phyloP scores from a whole-genome alignment of 2,329 filamentous ascomycete genomes.

The Penicillium hordei region DNA sequence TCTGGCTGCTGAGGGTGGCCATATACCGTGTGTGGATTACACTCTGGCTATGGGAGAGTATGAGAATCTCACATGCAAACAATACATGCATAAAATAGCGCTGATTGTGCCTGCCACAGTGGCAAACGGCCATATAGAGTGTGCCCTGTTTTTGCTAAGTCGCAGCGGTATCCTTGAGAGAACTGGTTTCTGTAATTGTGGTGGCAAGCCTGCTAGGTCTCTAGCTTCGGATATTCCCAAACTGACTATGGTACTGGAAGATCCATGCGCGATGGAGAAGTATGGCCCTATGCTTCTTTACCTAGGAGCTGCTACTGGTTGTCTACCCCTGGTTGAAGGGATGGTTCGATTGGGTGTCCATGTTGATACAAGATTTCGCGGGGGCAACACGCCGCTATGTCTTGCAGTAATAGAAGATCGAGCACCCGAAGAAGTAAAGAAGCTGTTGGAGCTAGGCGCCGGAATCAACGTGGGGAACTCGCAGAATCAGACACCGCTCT shows the following conservation, averaged over 20 bases:
- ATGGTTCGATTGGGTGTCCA: not conserved
- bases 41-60: too few relatives aligned
- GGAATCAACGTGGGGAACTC: not conserved
- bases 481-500: not conserved
- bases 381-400: not conserved
- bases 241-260: not conserved
- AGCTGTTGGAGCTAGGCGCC: not conserved
- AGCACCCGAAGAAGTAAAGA: not conserved
- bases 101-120: not conserved
- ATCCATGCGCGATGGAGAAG: not conserved
- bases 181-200: not conserved
- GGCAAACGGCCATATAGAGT: not conserved
- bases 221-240: not conserved
- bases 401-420: not conserved
- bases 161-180: too few relatives aligned
- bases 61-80: too few relatives aligned
- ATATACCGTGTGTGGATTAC: too few relatives aligned
- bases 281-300: constrained; percentile 2
- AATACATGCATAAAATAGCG: not conserved
- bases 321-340: not conserved
- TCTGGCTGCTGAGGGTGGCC: too few relatives aligned
- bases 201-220: not conserved
- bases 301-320: not conserved
- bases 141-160: not conserved
- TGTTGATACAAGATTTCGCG: not conserved